These are phyloP conservation scores for Cornus controversa DNA, from an alignment of 148 eudicot species.

Conservation along the genomic window DNA sequence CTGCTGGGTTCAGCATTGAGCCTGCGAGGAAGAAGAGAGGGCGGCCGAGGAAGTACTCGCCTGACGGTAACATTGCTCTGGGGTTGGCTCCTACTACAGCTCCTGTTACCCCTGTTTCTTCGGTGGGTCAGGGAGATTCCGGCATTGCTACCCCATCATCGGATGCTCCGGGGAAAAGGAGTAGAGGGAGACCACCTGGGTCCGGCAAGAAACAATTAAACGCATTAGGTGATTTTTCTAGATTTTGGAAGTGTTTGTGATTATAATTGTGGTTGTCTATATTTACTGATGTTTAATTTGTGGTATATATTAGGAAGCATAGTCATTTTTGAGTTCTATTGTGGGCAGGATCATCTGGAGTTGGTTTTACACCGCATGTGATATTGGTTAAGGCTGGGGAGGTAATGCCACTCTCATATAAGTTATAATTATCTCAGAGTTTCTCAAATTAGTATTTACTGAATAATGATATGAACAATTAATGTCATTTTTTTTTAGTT, in stretches of 20 bases:
- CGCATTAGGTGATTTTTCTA: background rate
- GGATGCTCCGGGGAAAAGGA: constrained; percentile 34
- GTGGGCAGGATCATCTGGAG: constrained; percentile 68
- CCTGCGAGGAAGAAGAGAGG: constrained; percentile 82
- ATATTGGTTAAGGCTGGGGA: constrained; percentile 72
- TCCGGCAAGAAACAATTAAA: background rate
- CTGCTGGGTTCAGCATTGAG: constrained; percentile 50
- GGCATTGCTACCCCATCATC: constrained; percentile 27
- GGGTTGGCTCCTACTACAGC: constrained; percentile 34
- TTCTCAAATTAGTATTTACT: too few relatives aligned
- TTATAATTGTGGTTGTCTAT: background rate
- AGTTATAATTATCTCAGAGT: too few relatives aligned
- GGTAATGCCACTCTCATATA: constrained; percentile 35
- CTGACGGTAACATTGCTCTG: constrained; percentile 53
- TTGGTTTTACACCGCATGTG: constrained; percentile 81
- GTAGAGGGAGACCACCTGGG: background rate
- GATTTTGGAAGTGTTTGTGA: background rate
- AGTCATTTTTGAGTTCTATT: background rate
- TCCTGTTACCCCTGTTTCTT: background rate
- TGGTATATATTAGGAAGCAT: too few relatives aligned
- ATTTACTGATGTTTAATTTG: background rate
- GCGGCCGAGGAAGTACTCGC: constrained; percentile 87
- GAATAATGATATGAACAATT: background rate
- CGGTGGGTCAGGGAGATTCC: constrained; percentile 32
- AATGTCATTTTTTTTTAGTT: too few relatives aligned